Conservation (phyloP, 1,284 basidiomycete genomes). For the Moesziomyces globuligerus region DNA sequence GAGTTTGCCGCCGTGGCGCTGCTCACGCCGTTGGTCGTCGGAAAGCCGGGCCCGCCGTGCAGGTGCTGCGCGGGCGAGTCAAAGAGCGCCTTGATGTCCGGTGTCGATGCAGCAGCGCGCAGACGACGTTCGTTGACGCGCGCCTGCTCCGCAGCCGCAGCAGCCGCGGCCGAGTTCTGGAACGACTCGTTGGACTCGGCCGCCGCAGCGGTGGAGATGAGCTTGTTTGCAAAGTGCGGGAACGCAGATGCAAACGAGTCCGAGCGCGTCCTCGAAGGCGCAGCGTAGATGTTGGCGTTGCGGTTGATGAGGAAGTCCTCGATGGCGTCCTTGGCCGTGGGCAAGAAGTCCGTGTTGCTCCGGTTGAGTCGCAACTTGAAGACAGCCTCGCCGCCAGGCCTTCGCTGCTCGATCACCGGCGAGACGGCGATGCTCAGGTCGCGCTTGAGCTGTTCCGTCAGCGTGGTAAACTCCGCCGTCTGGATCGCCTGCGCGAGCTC, state of each 20-base stretch:
- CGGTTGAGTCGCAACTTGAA: conserved; percentile 96
- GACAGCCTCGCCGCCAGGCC: conserved; percentile 74
- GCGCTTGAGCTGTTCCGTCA: conserved; percentile 88
- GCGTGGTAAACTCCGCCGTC: conserved; percentile 81
- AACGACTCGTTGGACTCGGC: conserved; percentile 60
- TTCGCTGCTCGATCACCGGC: conserved; percentile 71
- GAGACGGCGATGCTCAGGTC: conserved; percentile 90
- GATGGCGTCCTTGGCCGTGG: conserved; percentile 87
- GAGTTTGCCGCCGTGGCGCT: conserved; percentile 47
- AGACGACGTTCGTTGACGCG: conserved; percentile 79
- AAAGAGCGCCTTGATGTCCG: conserved; percentile 94
- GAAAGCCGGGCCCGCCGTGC: conserved; percentile 68
- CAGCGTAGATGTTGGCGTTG: conserved; percentile 72
- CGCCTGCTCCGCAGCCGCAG: conserved; percentile 47
- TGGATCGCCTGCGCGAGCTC: conserved; percentile 80
- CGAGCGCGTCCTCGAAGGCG: conserved; percentile 71
- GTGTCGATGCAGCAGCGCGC: conserved; percentile 84
- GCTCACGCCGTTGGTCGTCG: conserved; percentile 23
- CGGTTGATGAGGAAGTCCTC: conserved; percentile 89
- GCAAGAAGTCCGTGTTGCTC: conserved; percentile 78
- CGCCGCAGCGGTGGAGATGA: conserved; percentile 68
- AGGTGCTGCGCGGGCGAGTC: conserved; percentile 68
- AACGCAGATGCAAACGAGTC: conserved; percentile 95
- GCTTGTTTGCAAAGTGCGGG: conserved; percentile 95
- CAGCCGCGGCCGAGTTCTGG: conserved; percentile 41